Evolutionary conservation across 2,329 filamentous ascomycete species (phyloP), one percentile per base, ranked within the genome.

Genomic region (Pseudofabraea citricarpa): DNA sequence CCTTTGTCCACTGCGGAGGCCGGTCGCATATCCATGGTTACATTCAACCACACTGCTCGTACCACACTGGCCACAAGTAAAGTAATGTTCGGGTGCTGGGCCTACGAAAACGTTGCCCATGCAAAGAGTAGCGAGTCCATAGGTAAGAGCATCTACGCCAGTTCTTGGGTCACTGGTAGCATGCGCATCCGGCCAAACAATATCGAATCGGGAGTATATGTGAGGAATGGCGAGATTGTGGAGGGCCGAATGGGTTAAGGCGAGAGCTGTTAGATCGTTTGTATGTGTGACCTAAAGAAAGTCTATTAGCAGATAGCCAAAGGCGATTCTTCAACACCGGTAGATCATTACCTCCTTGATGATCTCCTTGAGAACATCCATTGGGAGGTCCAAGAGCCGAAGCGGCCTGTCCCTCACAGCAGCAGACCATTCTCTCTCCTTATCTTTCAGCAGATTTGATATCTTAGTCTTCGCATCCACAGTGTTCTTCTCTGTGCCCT

Each of bases 131-230:
- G 87, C 81, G 16, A 93, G 71, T 5, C 88, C 87, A 60, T 89
- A 91, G 0, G 87, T 90, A 36, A 93, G 76, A 29, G 87, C 87
- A 67, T 93, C 87, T 22, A 93, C 87, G 45, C 83, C 85, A 31
- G 81, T 81, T 33, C 82, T 74, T 42, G 83, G 81, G 54, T 85
- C 79, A 2, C 76, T 70, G 7, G 79, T 73, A 6, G 76, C 71
- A 50, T 77, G 75, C 23, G 78, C 79, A 57, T 91, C 87, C 0
- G 87, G 87, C 88, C 88, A 93, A 32, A 91, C 85, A 51, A 93
- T 93, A 59, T 93, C 87, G 64, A 93, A 93, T 47, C 85, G 79
- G 15, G 85, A 85, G 67, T 93, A 93, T 52, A 93, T 89, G 55
- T 83, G 80, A 15, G 87, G 87, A 19, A 88, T 81, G 1, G 85